Conservation (phyloP, 2,329 filamentous ascomycete genomes). For the Cytospora schulzeri region DNA sequence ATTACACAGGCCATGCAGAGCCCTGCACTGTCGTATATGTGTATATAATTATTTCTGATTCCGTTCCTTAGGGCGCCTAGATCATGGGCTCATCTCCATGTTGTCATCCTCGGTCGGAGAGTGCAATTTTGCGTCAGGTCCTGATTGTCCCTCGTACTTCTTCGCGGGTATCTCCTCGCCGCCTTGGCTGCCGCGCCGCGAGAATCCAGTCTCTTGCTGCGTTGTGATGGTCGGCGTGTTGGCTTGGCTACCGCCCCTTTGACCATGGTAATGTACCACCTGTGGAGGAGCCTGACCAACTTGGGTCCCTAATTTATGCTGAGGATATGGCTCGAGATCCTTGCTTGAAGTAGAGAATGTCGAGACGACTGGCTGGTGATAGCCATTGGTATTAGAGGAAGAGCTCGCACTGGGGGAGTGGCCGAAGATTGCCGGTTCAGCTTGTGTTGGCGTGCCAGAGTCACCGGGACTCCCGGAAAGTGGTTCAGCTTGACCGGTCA, state of each 20-base stretch:
- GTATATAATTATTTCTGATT: neutral
- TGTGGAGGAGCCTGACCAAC: slow-evolving; percentile 65
- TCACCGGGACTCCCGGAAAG: slow-evolving; percentile 56
- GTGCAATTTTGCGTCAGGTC: slow-evolving; percentile 42
- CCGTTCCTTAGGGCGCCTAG: neutral
- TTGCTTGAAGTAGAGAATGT: slow-evolving; percentile 72
- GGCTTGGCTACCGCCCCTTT: slow-evolving; percentile 67
- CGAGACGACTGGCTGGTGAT: slow-evolving; percentile 68
- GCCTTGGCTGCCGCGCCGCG: slow-evolving; percentile 54
- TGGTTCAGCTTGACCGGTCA: slow-evolving; percentile 63
- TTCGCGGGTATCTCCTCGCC: slow-evolving; percentile 33
- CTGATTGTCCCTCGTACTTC: slow-evolving; percentile 45
- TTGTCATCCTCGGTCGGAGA: slow-evolving; percentile 33
- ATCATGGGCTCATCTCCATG: slow-evolving; percentile 29
- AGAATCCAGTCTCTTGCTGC: slow-evolving; percentile 50
- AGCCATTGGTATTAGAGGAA: slow-evolving; percentile 55
- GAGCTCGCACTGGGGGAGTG: slow-evolving; percentile 50
- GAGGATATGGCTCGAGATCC: slow-evolving; percentile 69
- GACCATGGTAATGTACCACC: slow-evolving; percentile 68
- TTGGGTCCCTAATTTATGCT: slow-evolving; percentile 63
- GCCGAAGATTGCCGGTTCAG: slow-evolving; percentile 54
- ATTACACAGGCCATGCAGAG: slow-evolving; percentile 24
- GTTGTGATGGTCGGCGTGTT: slow-evolving; percentile 63
- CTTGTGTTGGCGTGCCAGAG: slow-evolving; percentile 62
- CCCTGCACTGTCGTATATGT: slow-evolving; percentile 3